Evolutionary conservation across 1,284 basidiomycete species (phyloP).

Genomic region (Pseudomicrostroma phylloplanum): DNA sequence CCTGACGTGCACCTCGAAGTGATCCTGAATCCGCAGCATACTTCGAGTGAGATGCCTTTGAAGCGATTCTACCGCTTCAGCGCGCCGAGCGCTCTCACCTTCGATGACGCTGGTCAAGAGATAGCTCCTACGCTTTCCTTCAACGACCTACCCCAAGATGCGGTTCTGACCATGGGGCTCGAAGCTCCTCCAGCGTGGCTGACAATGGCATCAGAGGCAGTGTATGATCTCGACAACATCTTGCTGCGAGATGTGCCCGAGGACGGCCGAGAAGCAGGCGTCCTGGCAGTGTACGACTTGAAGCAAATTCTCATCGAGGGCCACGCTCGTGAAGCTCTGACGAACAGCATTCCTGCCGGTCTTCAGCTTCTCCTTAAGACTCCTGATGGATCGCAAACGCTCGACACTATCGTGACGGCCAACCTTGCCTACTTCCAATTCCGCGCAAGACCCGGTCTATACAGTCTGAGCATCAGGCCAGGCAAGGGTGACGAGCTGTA

Average conservation of each 20-base stretch:
- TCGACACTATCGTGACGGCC: conserved; percentile 65
- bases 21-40: conserved; percentile 33
- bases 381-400: conserved; percentile 23
- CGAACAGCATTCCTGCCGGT: conserved; percentile 68
- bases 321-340: conserved; percentile 74
- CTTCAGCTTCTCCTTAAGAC: conserved; percentile 53
- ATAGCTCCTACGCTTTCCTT: conserved; percentile 22
- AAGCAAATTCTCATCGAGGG: conserved; percentile 90
- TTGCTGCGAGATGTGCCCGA: conserved; percentile 66
- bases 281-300: conserved; percentile 78
- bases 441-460: conserved; percentile 77
- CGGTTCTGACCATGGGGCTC: conserved; percentile 85
- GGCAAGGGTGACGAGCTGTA: conserved; percentile 70
- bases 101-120: conserved; percentile 62
- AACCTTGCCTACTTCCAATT: conserved; percentile 96
- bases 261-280: conserved; percentile 54
- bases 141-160: conserved; percentile 54
- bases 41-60: conserved; percentile 65
- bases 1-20: conserved; percentile 32
- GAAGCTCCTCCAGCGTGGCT: conserved; percentile 87
- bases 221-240: conserved; percentile 93
- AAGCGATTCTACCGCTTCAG: conserved; percentile 90
- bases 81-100: conserved; percentile 60
- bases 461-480: conserved; percentile 75
- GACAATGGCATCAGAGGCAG: conserved; percentile 76